These are phyloP conservation scores for Senna siamea DNA, from an alignment of 306 rosid genomes.

Conservation along the genomic window DNA sequence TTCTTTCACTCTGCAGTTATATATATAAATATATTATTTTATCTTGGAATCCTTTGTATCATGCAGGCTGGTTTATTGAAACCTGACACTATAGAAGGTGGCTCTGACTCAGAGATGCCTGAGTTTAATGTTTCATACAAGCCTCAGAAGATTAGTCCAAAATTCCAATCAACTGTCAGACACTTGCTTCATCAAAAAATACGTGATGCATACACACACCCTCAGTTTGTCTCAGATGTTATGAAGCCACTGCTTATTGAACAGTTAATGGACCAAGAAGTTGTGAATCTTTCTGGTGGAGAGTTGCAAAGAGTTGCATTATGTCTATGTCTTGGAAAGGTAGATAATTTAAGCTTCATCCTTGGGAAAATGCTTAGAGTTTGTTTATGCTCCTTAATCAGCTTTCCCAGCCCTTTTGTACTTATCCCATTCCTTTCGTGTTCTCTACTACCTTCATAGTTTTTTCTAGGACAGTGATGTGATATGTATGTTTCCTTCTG, in stretches of 20 bases:
- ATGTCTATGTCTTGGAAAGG: slow-evolving; percentile 98
- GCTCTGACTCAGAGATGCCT: slow-evolving; percentile 77
- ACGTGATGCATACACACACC: slow-evolving; percentile 87
- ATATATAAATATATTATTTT: neutral
- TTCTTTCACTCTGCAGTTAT: neutral
- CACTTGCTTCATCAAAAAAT: slow-evolving; percentile 80
- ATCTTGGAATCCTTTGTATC: slow-evolving; percentile 22
- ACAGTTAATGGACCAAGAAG: slow-evolving; percentile 97
- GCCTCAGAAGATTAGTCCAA: slow-evolving; percentile 97
- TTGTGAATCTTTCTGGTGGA: slow-evolving; percentile 97
- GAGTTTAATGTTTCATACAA: slow-evolving; percentile 98
- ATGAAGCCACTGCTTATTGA: slow-evolving; percentile 99
- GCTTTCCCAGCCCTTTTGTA: neutral
- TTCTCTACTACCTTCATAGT: slow-evolving; percentile 8
- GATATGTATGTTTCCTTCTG: neutral
- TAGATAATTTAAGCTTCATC: slow-evolving; percentile 40
- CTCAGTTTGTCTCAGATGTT: slow-evolving; percentile 94
- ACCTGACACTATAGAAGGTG: slow-evolving; percentile 79
- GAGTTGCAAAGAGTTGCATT: slow-evolving; percentile 98
- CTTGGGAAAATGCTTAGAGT: neutral
- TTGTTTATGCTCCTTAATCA: slow-evolving; percentile 13
- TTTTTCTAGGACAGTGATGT: neutral
- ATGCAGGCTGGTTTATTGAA: slow-evolving; percentile 95
- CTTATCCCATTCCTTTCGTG: neutral
- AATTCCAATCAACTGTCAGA: slow-evolving; percentile 77